These are phyloP conservation scores for Polychaeton citri DNA, from an alignment of 2,329 filamentous ascomycete species.

Conservation along the genomic window DNA sequence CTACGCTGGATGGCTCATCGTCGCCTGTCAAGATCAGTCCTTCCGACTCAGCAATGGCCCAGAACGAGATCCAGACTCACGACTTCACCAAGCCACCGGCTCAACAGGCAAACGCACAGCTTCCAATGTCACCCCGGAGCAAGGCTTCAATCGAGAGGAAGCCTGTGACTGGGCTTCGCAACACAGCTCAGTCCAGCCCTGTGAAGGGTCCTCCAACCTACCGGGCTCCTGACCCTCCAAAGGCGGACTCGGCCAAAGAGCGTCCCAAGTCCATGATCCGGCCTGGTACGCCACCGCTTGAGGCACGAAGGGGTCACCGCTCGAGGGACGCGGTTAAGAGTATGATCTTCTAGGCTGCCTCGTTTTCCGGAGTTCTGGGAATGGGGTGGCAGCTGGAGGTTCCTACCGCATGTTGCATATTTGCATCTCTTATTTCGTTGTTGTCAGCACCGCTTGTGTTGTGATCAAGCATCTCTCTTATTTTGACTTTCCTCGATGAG, in stretches of 20 bases:
- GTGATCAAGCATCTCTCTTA: too few relatives aligned
- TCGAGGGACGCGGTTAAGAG: slow-evolving; percentile 23
- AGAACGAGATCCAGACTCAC: slow-evolving; percentile 4
- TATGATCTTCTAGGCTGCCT: slow-evolving; percentile 22
- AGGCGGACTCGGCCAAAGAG: background rate
- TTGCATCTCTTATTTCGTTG: too few relatives aligned
- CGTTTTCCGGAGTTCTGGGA: too few relatives aligned
- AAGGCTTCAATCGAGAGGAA: background rate
- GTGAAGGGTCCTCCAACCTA: background rate
- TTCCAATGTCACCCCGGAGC: slow-evolving; percentile 9
- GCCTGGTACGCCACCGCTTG: slow-evolving; percentile 21
- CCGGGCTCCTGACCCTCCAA: background rate
- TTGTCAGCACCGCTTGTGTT: too few relatives aligned
- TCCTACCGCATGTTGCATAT: too few relatives aligned
- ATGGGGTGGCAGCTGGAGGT: too few relatives aligned
- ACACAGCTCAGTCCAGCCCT: background rate
- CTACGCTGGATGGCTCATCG: background rate
- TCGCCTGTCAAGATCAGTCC: slow-evolving; percentile 4
- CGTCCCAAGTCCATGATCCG: slow-evolving; percentile 1
- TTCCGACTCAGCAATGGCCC: too few relatives aligned
- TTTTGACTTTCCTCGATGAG: too few relatives aligned
- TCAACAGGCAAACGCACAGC: slow-evolving; percentile 3
- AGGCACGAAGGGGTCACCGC: slow-evolving; percentile 15
- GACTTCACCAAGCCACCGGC: background rate
- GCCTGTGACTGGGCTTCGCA: background rate